Percentiles rank a stretch among this genome's conserved stretches.
phyloP scores from a whole-genome alignment of 768 basidiomycete genomes.

The Bullera alba region DNA sequence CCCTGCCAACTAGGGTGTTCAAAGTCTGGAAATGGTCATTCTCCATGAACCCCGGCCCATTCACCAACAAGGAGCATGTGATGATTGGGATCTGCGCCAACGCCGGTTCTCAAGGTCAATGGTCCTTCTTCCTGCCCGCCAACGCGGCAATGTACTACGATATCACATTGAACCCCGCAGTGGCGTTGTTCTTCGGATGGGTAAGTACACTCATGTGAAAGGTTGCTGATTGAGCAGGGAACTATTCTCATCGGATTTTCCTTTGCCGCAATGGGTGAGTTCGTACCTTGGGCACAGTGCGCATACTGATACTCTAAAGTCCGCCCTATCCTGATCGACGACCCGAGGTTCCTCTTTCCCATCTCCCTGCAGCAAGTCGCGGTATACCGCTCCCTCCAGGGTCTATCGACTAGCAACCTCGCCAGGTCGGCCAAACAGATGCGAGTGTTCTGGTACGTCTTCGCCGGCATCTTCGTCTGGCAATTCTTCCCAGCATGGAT shows the following conservation, averaged over 20 bases:
- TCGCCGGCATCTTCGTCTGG: conserved; percentile 9
- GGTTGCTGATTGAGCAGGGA: not conserved
- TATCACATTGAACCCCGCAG: conserved; percentile 10
- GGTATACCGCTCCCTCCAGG: conserved; percentile 9
- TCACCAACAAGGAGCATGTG: too few relatives aligned
- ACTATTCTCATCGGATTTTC: conserved; percentile 6
- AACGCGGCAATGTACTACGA: conserved; percentile 10
- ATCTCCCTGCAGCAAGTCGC: conserved; percentile 10
- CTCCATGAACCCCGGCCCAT: too few relatives aligned
- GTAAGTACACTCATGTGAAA: not conserved
- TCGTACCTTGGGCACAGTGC: too few relatives aligned
- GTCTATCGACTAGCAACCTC: conserved; percentile 5
- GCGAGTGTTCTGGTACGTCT: conserved; percentile 10
- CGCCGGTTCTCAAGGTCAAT: conserved; percentile 7
- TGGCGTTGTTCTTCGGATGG: conserved; percentile 11
- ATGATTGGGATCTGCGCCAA: conserved; percentile 9
- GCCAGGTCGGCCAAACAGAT: not conserved
- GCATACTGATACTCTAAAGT: too few relatives aligned
- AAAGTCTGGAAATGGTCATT: too few relatives aligned
- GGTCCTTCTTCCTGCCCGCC: conserved; percentile 7
- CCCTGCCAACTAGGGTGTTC: too few relatives aligned
- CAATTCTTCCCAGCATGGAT: conserved; percentile 10
- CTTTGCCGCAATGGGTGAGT: too few relatives aligned
- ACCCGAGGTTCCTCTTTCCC: conserved; percentile 9
- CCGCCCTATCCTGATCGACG: conserved; percentile 12